A percentile compares a stretch with the other conserved stretches of the same genome.
Evolutionary conservation across 441 rosid species (phyloP).

Genomic region (Erodium moschatum): DNA sequence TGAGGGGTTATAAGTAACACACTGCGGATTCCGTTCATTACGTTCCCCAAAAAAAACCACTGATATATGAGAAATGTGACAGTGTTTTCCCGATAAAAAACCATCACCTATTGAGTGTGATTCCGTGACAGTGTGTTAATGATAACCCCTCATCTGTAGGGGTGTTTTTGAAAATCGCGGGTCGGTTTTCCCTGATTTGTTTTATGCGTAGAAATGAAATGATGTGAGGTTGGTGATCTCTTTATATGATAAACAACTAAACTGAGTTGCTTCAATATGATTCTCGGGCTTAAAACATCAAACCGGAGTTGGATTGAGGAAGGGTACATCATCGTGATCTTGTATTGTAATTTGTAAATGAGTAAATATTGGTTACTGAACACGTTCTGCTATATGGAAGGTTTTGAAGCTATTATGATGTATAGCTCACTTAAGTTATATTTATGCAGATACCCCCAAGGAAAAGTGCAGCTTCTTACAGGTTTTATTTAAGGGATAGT

Average conservation of each 20-base stretch:
- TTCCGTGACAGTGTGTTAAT: no score
- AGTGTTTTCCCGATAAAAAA: no score
- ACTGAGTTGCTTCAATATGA: conserved; percentile 1
- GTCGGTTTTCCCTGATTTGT: no score
- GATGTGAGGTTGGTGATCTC: not conserved
- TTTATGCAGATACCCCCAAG: conserved; percentile 92
- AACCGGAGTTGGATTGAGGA: not conserved
- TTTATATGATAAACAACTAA: not conserved
- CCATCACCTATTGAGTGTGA: no score
- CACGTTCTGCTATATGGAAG: not conserved
- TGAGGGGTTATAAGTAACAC: no score
- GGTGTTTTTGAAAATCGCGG: no score
- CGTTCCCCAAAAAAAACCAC: no score
- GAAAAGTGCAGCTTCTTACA: conserved; percentile 90
- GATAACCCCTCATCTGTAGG: no score
- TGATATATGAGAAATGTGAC: no score
- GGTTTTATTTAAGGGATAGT: conserved; percentile 37
- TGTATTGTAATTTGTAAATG: not conserved
- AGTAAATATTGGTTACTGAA: not conserved
- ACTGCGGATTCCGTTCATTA: no score
- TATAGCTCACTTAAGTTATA: conserved; percentile 22
- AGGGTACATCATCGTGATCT: not conserved
- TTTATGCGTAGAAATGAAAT: not conserved
- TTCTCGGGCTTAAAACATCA: not conserved
- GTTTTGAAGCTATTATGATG: not conserved